These are phyloP conservation scores for Tilletia caries DNA, from an alignment of 1,284 basidiomycete species.

Conservation along the genomic window DNA sequence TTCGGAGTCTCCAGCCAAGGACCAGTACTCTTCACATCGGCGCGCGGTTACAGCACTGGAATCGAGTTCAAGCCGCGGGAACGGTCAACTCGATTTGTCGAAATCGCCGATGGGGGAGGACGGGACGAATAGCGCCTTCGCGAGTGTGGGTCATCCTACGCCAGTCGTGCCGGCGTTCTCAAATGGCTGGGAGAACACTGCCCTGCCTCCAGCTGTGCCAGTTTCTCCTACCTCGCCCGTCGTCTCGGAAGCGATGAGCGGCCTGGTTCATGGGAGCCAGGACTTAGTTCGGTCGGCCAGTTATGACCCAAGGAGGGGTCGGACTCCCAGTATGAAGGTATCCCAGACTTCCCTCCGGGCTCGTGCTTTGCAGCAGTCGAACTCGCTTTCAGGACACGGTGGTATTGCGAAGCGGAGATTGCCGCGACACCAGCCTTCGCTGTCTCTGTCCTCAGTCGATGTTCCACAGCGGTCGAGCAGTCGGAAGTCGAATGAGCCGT, in stretches of 20 bases:
- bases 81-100: too few species aligned
- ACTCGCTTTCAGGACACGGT: too few species aligned
- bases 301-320: not conserved
- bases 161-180: not conserved
- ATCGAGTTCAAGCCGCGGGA: too few species aligned
- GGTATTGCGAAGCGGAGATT: too few species aligned
- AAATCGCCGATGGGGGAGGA: not conserved
- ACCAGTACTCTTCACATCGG: too few species aligned
- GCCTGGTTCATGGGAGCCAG: too few species aligned
- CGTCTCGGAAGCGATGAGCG: too few species aligned
- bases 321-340: not conserved
- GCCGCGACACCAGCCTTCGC: not conserved
- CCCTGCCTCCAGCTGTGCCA: not conserved
- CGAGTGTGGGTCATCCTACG: not conserved
- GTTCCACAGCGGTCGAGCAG: not conserved
- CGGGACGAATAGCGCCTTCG: not conserved
- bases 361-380: too few species aligned
- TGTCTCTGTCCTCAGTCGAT: not conserved
- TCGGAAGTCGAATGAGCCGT: not conserved
- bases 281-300: too few species aligned
- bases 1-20: too few species aligned
- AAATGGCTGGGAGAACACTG: not conserved
- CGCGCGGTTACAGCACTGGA: too few species aligned
- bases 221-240: not conserved
- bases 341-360: not conserved